phyloP scores from a whole-genome alignment of 2,329 filamentous ascomycete species.

The Paecilomyces variotii region DNA sequence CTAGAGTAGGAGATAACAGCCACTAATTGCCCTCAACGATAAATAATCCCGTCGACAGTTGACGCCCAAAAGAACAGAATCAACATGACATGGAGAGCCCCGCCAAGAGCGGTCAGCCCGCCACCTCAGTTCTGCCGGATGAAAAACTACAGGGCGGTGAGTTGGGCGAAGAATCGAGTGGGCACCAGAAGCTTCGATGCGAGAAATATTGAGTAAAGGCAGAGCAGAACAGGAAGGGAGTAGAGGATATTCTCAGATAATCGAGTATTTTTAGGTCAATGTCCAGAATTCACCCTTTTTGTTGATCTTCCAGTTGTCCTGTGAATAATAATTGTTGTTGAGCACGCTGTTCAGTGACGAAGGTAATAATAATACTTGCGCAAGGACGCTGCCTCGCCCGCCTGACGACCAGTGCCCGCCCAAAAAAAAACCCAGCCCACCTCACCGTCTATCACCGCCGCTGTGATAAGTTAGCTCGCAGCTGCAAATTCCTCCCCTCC shows the following conservation, averaged over 20 bases:
- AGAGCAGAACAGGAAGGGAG: no score
- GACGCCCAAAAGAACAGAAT: background rate
- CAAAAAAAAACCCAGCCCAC: constrained; percentile 11
- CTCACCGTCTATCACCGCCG: constrained; percentile 19
- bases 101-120: constrained; percentile 20
- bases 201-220: constrained; percentile 1
- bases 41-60: background rate
- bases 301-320: background rate
- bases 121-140: constrained; percentile 6
- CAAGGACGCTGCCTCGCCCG: constrained; percentile 11
- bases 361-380: no score
- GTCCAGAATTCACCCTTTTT: background rate
- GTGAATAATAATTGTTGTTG: no score
- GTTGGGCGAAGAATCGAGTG: constrained; percentile 16
- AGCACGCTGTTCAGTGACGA: no score
- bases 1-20: background rate
- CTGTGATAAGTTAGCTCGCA: constrained; percentile 20
- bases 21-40: background rate
- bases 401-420: constrained; percentile 7
- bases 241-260: no score
- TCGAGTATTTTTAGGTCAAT: background rate
- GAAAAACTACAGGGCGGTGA: constrained; percentile 3
- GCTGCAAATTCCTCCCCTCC: constrained; percentile 32
- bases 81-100: constrained; percentile 2
- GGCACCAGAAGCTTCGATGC: constrained; percentile 35